A percentile compares a stretch with the other conserved stretches of the same genome.
Evolutionary conservation across 2,329 filamentous ascomycete genomes (phyloP).

Genomic region (Bimuria novae-zelandiae): DNA sequence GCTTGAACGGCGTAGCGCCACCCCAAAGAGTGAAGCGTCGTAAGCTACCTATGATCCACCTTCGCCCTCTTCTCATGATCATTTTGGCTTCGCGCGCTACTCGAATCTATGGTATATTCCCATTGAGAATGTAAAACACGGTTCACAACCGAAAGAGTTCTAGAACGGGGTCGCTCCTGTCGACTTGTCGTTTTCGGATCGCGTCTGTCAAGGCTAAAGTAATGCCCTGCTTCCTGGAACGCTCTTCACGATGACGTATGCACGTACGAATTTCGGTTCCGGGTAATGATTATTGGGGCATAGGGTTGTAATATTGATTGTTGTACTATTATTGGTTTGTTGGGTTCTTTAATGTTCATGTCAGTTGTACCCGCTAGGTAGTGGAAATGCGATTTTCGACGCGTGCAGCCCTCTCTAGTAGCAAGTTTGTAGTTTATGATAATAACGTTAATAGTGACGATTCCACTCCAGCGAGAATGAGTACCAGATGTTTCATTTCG

Average conservation of each 20-base stretch:
- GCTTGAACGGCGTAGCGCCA: conserved; percentile 33
- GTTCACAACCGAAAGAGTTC: not conserved
- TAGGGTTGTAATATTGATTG: not conserved
- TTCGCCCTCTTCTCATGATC: too few relatives aligned
- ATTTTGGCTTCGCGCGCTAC: too few relatives aligned
- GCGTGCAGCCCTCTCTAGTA: too few relatives aligned
- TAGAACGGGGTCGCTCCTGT: not conserved
- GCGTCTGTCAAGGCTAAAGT: conserved; percentile 1
- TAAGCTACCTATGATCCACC: too few relatives aligned
- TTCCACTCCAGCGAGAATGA: too few relatives aligned
- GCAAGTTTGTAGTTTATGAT: too few relatives aligned
- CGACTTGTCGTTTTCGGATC: not conserved
- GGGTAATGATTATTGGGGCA: not conserved
- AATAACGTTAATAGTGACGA: too few relatives aligned
- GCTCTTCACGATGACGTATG: not conserved
- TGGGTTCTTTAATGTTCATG: not conserved
- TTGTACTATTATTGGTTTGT: conserved; percentile 3
- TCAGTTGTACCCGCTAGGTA: not conserved
- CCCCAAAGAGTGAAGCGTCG: conserved; percentile 13
- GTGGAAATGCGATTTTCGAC: not conserved
- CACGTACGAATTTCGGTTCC: not conserved
- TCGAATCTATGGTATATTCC: too few relatives aligned
- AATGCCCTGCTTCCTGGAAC: not conserved
- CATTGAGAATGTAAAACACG: too few relatives aligned
- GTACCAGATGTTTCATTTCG: too few relatives aligned